Base-by-base conservation (phyloP, 768 basidiomycete species). In the Macrolepiota dolichaula region DNA sequence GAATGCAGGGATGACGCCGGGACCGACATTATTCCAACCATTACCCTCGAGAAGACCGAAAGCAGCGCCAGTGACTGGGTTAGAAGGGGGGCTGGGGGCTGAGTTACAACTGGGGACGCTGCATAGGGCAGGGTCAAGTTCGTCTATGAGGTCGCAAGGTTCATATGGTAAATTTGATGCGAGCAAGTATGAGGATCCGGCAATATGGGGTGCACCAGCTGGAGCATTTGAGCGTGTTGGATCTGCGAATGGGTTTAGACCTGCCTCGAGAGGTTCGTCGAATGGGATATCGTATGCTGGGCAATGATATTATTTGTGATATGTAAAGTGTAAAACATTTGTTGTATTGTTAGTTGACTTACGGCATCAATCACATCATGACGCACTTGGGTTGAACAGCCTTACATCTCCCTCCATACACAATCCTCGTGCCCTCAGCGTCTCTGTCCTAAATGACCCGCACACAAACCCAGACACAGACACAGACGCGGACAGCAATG, bases 141-240 rank as follows among this genome's bases (percentile, higher is more conserved):
- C 40, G n/a, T 66, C 65, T 40, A 50, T 66, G 63, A 57, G 62
- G 37, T 64, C 63, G n/a, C 59, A 61, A 35, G 59, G 52, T 15
- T 47, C 59, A 4, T 61, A 25, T 55, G 46, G 59, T 5, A 62
- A 57, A 10, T 63, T 59, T 51, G 58, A 66, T 25, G 49, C 65
- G 19, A 40, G 19, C n/a, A 59, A 29, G 15, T 66, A 66, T 57
- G 29, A 59, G 25, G 65, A 66, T 46, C 63, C 63, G 42, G 65
- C 65, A 5, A 56, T 59, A 10, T 61, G 59, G 59, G 59, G 35
- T 55, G 59, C 59, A 11, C 52, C 52, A 29, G 19, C 53, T 24
- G 59, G 50, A 25, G 50, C 57, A 12, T 65, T 51, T 50, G 54
- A 24, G 40, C 46, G 29, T 32, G 29, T 7, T 32, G 29, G 29